Base-by-base conservation (phyloP, 2,329 filamentous ascomycete species). In the Ophiocordyceps sinensis region DNA sequence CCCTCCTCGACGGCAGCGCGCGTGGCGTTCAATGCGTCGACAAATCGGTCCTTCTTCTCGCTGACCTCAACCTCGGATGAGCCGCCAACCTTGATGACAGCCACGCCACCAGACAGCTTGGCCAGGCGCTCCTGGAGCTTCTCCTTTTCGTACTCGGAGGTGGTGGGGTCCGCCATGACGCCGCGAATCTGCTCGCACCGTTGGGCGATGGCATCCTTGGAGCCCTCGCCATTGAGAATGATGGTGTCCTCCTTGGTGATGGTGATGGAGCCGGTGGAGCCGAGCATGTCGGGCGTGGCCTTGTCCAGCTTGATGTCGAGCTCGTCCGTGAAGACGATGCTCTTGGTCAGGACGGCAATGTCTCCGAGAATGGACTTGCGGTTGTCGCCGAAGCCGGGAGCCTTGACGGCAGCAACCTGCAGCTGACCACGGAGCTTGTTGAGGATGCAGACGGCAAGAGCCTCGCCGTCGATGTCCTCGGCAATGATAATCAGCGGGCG, bases 221-320 rank as follows among this genome's bases (percentile, higher is more conserved):
- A 82, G 49, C 91, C 91, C 58, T 94, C 87, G 43, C 91, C 91
- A 66, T 98, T 98, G 48, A 98, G 79, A 60, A 98, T 80, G 65
- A 98, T 95, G 55, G 91, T 98, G 68, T 98, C 91, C 71, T 98
- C 91, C 78, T 98, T 98, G 64, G 91, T 98, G 70, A 98, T 96
- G 64, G 91, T 96, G 71, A 98, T 95, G 57, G 88, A 91, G 49
- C 91, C 91, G 52, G 91, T 96, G 45, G 86, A 91, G 53, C 91
- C 91, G 59, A 98, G 85, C 81, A 94, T 85, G 54, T 96, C 91
- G 47, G 83, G 73, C 38, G 88, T 96, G 46, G 85, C 82, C 80
- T 96, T 98, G 73, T 98, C 91, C 43, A 98, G 84, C 79, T 98
- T 98, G 66, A 96, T 80, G 59, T 96, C 91, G 47, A 98, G 84